Conservation (phyloP, 1,139 yeast genomes). For the Magnusiomyces sp. region DNA sequence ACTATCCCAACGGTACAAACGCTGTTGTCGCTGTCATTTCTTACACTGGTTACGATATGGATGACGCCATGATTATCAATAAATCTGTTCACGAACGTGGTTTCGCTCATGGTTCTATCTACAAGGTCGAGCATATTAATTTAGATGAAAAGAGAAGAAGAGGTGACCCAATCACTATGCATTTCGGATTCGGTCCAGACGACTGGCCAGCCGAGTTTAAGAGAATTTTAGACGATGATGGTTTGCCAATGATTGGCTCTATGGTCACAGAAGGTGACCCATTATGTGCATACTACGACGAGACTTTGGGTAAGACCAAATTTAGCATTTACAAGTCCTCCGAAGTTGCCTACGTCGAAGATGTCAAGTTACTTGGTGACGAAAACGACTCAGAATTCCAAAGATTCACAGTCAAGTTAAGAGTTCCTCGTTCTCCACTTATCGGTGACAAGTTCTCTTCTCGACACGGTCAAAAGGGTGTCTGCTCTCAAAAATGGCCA, state of each 20-base stretch:
- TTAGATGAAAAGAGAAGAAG: constrained; percentile 68
- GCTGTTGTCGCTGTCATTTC: constrained; percentile 99
- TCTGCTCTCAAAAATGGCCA: constrained; percentile 98
- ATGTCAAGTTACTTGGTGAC: constrained; percentile 86
- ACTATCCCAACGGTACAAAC: constrained; percentile 96
- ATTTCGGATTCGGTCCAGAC: constrained; percentile 89
- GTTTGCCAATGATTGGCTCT: constrained; percentile 84
- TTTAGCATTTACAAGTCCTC: constrained; percentile 88
- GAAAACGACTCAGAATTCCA: constrained; percentile 72
- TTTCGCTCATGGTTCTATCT: constrained; percentile 93
- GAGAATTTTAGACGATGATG: constrained; percentile 82
- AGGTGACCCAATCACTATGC: constrained; percentile 93
- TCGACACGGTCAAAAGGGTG: constrained; percentile 99
- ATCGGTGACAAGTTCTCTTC: constrained; percentile 98
- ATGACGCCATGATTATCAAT: constrained; percentile 97
- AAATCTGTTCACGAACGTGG: constrained; percentile 98
- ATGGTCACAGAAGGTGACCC: constrained; percentile 95
- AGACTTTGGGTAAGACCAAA: constrained; percentile 82
- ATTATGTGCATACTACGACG: constrained; percentile 85
- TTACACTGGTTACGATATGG: constrained; percentile 98
- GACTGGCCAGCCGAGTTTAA: constrained; percentile 90
- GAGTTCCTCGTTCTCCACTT: constrained; percentile 85
- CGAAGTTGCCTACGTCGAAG: constrained; percentile 93
- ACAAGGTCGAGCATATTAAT: constrained; percentile 88
- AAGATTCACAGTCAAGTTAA: constrained; percentile 74